A percentile compares a stretch with the other conserved stretches of the same genome.
phyloP scores from a whole-genome alignment of 345 rosid genomes.

The Salix brachista region DNA sequence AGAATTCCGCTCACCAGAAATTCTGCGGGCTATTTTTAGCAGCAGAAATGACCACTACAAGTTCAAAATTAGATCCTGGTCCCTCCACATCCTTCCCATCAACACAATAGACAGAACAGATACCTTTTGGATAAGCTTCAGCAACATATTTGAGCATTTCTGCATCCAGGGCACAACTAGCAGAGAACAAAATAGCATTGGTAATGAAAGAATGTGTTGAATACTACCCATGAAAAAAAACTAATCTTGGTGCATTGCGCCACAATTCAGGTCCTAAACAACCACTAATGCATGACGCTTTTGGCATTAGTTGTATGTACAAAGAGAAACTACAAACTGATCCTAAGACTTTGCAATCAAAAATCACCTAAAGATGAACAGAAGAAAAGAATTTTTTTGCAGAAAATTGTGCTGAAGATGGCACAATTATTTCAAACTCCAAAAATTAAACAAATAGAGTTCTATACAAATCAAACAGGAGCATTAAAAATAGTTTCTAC shows the following conservation, averaged over 20 bases:
- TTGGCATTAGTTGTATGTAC: neutral
- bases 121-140: constrained; percentile 92
- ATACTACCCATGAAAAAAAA: neutral
- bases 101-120: constrained; percentile 68
- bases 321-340: neutral
- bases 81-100: constrained; percentile 79
- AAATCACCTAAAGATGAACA: neutral
- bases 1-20: constrained; percentile 63
- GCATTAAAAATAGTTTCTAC: neutral
- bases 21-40: constrained; percentile 83
- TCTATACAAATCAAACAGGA: neutral
- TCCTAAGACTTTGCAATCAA: neutral
- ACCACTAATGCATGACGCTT: neutral
- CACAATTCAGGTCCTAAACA: neutral
- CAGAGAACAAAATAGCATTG: constrained; percentile 16
- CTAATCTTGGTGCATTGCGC: neutral
- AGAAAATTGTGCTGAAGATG: neutral
- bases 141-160: constrained; percentile 75
- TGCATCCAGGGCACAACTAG: constrained; percentile 79
- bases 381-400: neutral
- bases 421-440: neutral
- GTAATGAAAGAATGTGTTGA: neutral
- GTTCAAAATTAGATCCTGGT: constrained; percentile 83
- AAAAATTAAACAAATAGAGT: too few species aligned
- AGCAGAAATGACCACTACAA: constrained; percentile 84